Conservation (phyloP, 768 basidiomycete genomes). For the Collybiopsis luxurians region DNA sequence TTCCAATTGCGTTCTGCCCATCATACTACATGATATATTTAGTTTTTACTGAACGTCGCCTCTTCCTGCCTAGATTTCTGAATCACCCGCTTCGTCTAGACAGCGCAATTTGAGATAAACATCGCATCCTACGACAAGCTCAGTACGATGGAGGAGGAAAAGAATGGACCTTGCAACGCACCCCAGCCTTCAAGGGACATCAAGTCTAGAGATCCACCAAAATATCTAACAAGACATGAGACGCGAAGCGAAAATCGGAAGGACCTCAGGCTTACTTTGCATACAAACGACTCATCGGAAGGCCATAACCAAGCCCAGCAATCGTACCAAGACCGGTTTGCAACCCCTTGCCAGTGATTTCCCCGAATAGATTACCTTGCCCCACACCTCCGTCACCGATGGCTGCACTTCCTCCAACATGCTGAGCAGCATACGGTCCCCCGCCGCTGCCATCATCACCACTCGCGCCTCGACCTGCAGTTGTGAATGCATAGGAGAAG, state of each 20-base stretch:
- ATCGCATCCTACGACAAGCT: constrained; percentile 37
- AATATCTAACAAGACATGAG: constrained; percentile 50
- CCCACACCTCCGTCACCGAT: constrained; percentile 39
- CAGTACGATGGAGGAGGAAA: constrained; percentile 24
- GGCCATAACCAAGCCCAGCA: constrained; percentile 84
- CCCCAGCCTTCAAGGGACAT: constrained; percentile 86
- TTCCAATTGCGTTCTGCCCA: no score
- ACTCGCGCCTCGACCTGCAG: constrained; percentile 56
- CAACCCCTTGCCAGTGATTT: constrained; percentile 74
- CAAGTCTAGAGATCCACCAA: constrained; percentile 82
- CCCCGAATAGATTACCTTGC: constrained; percentile 63
- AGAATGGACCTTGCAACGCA: constrained; percentile 23
- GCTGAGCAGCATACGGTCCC: constrained; percentile 78
- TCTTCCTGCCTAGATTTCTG: constrained; percentile 38
- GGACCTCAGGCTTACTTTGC: constrained; percentile 44
- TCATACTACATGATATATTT: no score
- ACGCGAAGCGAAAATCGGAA: constrained; percentile 8
- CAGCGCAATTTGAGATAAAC: constrained; percentile 49
- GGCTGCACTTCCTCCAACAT: constrained; percentile 70
- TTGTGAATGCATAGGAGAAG: constrained; percentile 92
- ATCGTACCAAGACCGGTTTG: constrained; percentile 87
- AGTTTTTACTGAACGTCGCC: no score
- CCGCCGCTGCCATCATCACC: constrained; percentile 43
- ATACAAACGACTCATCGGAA: constrained; percentile 78
- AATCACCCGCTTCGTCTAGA: constrained; percentile 47